Evolutionary conservation across 192 early-diverging fungal genomes (phyloP).

Genomic region (Spizellomyces punctatus): DNA sequence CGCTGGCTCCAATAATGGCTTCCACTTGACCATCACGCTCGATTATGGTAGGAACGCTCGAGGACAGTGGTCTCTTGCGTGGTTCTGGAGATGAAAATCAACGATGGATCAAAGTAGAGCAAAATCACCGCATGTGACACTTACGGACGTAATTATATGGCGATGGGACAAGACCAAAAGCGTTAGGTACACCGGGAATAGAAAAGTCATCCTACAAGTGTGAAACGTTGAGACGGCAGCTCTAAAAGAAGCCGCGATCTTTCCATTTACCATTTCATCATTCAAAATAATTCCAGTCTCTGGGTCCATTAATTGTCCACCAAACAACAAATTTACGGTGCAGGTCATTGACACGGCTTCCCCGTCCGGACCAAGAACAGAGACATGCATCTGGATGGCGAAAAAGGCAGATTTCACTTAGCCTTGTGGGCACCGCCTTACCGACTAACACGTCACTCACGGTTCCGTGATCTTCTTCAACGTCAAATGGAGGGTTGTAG

Average conservation of each 20-base stretch:
- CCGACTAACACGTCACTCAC: not conserved
- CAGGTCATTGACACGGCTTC: constrained; percentile 84
- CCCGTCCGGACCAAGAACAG: constrained; percentile 71
- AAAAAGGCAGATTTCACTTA: not conserved
- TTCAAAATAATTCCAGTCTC: constrained; percentile 89
- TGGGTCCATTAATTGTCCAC: constrained; percentile 83
- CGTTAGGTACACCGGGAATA: constrained; percentile 52
- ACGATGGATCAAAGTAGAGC: not conserved
- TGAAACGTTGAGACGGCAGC: not conserved
- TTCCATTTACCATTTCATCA: constrained; percentile 75
- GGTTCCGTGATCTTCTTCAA: constrained; percentile 83
- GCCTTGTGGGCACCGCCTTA: not conserved
- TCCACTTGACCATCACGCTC: constrained; percentile 69
- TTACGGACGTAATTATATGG: constrained; percentile 78
- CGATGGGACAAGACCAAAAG: constrained; percentile 78
- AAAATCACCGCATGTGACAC: not conserved
- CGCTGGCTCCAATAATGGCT: constrained; percentile 74
- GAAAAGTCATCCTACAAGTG: constrained; percentile 77
- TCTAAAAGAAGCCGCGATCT: not conserved
- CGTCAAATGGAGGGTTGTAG: constrained; percentile 81
- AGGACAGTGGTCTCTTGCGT: constrained; percentile 81
- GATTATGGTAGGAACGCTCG: constrained; percentile 66
- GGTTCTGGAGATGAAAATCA: constrained; percentile 53
- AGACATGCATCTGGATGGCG: constrained; percentile 71
- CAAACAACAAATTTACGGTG: constrained; percentile 88